Percentiles rank a stretch among this genome's conserved stretches.
These are phyloP conservation scores for Hypomontagnella submonticulosa DNA, from an alignment of 495 filamentous ascomycete genomes.

Conservation along the genomic window DNA sequence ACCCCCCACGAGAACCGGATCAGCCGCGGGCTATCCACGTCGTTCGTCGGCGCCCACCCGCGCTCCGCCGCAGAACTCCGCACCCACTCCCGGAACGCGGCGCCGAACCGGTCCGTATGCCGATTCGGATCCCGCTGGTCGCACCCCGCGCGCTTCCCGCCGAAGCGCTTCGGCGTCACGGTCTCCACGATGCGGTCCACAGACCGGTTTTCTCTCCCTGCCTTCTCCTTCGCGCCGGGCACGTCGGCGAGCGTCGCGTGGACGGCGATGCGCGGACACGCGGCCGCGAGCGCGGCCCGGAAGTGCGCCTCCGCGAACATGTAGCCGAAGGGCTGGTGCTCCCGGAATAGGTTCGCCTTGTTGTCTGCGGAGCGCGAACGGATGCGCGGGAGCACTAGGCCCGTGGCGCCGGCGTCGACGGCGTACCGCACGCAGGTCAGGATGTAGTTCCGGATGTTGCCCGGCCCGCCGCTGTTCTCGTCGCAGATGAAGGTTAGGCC, in stretches of 20 bases:
- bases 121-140: slow-evolving; percentile 58
- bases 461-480: slow-evolving; percentile 63
- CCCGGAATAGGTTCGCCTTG: slow-evolving; percentile 47
- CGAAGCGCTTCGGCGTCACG: slow-evolving; percentile 56
- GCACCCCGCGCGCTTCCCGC: slow-evolving; percentile 52
- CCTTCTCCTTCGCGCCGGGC: slow-evolving; percentile 46
- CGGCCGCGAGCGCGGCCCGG: slow-evolving; percentile 41
- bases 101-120: slow-evolving; percentile 56
- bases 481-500: slow-evolving; percentile 60
- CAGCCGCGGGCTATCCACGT: slow-evolving; percentile 45
- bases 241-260: slow-evolving; percentile 51
- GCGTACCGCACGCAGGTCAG: slow-evolving; percentile 62
- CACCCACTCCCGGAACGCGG: slow-evolving; percentile 47
- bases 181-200: slow-evolving; percentile 48
- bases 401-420: slow-evolving; percentile 60
- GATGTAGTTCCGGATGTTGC: slow-evolving; percentile 65
- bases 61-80: slow-evolving; percentile 25
- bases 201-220: slow-evolving; percentile 10
- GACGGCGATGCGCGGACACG: slow-evolving; percentile 57
- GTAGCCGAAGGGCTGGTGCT: slow-evolving; percentile 51
- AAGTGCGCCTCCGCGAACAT: slow-evolving; percentile 61
- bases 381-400: slow-evolving; percentile 58
- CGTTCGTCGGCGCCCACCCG: slow-evolving; percentile 36
- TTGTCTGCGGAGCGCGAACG: slow-evolving; percentile 47
- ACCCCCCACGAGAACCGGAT: slow-evolving; percentile 59